Base-by-base conservation (phyloP, 106 monocot species). In the Allium fistulosum region DNA sequence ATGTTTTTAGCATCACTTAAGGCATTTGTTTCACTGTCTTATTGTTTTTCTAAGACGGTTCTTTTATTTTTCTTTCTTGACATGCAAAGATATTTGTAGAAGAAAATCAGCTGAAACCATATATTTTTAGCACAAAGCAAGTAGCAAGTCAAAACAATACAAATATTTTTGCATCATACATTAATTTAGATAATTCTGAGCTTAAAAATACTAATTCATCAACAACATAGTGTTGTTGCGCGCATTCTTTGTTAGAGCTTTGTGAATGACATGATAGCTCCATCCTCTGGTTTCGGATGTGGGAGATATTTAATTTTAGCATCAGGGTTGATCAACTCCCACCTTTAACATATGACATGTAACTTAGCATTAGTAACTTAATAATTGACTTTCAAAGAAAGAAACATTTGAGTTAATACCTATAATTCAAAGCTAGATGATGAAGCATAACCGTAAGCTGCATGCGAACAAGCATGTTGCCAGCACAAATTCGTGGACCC, bases 371-470 rank as follows among this genome's bases (percentile, higher is more conserved):
- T 5, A 55, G 53, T 5, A 55, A 55, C 15, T 3, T 8, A 15
- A 6, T 4, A 15, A 55, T 55, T 3, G 11, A 55, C 6, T 55
- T 55, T 6, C 12, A 53, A 53, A 1, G 15, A 15, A 55, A 55
- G 15, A 12, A 37, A 37, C 2, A 37, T 2, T 1, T 37, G 37
- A 2, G 37, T 37, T 8, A 2, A 60, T 76, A 76, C 76, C 16
- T 76, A 62, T 76, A 76, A 11, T 61, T 53, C 11, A 69, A 11
- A 22, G 76, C 4, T 3, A 76, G 63, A 70, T 76, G 63, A 26
- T 76, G 76, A 46, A 76, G 69, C 10, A 76, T 18, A 11, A 76
- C 50, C 0, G 70, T 64, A 11, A 76, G 60, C 46, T 70, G 62
- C 49, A 63, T 3, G 10, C 69, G 15, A 7, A 46, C 61, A 15